Evolutionary conservation across 2,329 filamentous ascomycete genomes (phyloP).

Genomic region (Colletotrichum somersetense): DNA sequence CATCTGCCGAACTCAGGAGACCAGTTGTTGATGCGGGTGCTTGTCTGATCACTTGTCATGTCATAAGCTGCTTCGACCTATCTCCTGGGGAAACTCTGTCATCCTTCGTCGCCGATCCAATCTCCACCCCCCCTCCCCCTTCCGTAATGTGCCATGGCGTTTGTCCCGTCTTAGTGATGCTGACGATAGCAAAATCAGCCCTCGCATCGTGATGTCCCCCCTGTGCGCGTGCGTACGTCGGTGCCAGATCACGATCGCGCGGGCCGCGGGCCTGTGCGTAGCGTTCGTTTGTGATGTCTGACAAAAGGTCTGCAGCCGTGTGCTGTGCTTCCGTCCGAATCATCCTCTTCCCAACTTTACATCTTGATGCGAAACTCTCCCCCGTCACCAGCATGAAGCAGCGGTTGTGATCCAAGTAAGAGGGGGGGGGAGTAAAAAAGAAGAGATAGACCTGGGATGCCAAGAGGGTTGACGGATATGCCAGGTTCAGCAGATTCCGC

Average conservation of each 20-base stretch:
- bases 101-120: background rate
- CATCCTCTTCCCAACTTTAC: background rate
- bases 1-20: constrained; percentile 1
- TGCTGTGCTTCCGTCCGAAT: constrained; percentile 1
- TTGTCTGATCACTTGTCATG: background rate
- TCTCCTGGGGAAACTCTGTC: constrained; percentile 12
- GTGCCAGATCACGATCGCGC: background rate
- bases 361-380: background rate
- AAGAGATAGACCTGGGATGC: constrained; percentile 28
- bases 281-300: background rate
- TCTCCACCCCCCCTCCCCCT: background rate
- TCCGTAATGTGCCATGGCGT: background rate
- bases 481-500: background rate
- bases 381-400: background rate
- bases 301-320: background rate
- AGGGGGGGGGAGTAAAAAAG: too few relatives aligned
- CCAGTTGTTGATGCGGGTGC: constrained; percentile 12
- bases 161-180: constrained; percentile 13
- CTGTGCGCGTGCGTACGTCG: background rate
- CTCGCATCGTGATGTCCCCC: background rate
- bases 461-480: constrained; percentile 1
- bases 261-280: background rate
- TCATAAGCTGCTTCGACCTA: background rate
- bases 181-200: constrained; percentile 5
- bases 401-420: too few relatives aligned